Percentiles rank a stretch among this genome's conserved stretches.
These are phyloP conservation scores for Ceratobasidium papillatum DNA, from an alignment of 1,284 basidiomycete species.

Conservation along the genomic window DNA sequence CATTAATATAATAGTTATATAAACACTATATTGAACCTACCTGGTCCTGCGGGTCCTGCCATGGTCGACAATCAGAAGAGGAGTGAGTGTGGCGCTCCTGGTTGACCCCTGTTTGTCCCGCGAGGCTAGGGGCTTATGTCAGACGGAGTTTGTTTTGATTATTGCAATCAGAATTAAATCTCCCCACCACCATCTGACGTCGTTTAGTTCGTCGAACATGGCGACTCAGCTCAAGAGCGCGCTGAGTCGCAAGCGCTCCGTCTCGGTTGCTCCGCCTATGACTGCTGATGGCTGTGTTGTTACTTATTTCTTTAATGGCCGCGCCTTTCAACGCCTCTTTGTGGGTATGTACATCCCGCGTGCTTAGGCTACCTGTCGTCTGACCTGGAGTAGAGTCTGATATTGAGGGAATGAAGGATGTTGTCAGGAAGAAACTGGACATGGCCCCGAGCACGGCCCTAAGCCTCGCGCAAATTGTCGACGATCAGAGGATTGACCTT, in stretches of 20 bases:
- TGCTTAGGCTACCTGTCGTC: conserved; percentile 49
- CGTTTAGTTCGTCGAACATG: conserved; percentile 5
- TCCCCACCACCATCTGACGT: conserved; percentile 11
- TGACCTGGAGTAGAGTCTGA: conserved; percentile 55
- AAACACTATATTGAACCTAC: neutral
- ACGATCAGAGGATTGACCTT: conserved; percentile 65
- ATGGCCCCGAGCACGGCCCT: conserved; percentile 57
- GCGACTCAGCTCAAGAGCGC: conserved; percentile 18
- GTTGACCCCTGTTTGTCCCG: conserved; percentile 15
- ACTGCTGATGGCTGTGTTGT: conserved; percentile 24
- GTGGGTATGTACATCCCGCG: conserved; percentile 58
- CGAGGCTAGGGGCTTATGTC: neutral
- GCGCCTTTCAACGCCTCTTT: conserved; percentile 70
- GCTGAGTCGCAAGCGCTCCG: conserved; percentile 1
- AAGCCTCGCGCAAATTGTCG: conserved; percentile 64
- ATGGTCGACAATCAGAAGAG: conserved; percentile 23
- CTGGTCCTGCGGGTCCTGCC: conserved; percentile 33
- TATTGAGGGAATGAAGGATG: conserved; percentile 62
- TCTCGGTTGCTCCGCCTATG: conserved; percentile 21
- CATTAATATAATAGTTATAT: neutral
- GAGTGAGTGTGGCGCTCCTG: conserved; percentile 10
- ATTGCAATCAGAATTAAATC: conserved; percentile 22
- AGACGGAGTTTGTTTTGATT: conserved; percentile 33
- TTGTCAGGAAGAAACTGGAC: conserved; percentile 68
- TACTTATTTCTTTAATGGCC: conserved; percentile 46